Conservation (phyloP, 371 early-diverging fungal genomes). For the Mortierella sp. region DNA sequence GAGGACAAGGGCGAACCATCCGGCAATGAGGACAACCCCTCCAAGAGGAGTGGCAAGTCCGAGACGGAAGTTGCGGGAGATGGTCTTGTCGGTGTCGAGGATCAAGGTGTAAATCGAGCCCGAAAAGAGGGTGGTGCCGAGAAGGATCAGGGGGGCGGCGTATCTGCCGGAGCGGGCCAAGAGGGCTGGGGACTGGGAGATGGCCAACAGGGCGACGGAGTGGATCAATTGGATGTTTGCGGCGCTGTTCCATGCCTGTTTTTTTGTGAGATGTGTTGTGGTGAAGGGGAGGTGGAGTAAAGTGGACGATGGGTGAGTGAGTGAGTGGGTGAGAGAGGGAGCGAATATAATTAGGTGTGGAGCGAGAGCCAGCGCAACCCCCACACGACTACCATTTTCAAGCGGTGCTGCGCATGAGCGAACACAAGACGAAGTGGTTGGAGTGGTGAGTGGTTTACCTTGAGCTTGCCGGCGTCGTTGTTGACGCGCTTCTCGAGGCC, state of each 20-base stretch:
- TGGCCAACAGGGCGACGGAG: conserved; percentile 71
- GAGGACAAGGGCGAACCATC: conserved; percentile 78
- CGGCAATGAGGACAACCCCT: conserved; percentile 77
- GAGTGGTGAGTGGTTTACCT: conserved; percentile 20
- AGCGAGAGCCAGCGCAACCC: too few relatives aligned
- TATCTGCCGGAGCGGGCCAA: conserved; percentile 55
- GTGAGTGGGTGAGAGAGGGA: too few relatives aligned
- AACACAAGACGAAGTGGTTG: background rate
- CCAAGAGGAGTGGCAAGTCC: conserved; percentile 86
- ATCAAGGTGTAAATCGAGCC: conserved; percentile 75
- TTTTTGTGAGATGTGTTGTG: background rate
- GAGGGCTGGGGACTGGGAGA: conserved; percentile 62
- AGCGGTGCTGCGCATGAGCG: background rate
- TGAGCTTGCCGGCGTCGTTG: conserved; percentile 70
- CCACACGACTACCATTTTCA: too few relatives aligned
- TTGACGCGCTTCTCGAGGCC: conserved; percentile 76
- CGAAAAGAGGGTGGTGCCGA: conserved; percentile 77
- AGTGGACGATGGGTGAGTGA: too few relatives aligned
- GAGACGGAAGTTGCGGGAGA: conserved; percentile 59
- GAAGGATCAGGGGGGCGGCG: conserved; percentile 64
- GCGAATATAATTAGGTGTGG: background rate
- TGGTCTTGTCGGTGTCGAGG: conserved; percentile 50
- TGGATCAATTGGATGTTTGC: conserved; percentile 80
- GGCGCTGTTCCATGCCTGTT: conserved; percentile 75
- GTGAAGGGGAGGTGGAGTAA: background rate